These are phyloP conservation scores for Alternaria sp. DNA, from an alignment of 2,329 filamentous ascomycete genomes.

Conservation along the genomic window DNA sequence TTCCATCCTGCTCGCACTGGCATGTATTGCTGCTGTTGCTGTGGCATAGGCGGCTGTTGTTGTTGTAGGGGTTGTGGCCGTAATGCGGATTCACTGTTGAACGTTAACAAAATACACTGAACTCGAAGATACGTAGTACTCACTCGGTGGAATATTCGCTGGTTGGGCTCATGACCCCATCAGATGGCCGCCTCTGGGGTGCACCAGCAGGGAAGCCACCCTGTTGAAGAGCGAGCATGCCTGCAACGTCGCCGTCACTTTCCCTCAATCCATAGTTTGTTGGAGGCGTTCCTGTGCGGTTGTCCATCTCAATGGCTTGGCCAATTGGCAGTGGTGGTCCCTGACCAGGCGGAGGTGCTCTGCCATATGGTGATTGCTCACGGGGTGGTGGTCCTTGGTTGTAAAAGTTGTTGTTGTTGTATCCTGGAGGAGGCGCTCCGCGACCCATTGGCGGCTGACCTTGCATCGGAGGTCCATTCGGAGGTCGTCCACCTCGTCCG, in stretches of 20 bases:
- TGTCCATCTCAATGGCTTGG: constrained; percentile 83
- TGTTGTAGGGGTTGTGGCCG: constrained; percentile 31
- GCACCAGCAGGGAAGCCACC: constrained; percentile 41
- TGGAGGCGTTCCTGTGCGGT: constrained; percentile 53
- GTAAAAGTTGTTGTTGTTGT: constrained; percentile 48
- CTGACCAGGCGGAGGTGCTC: constrained; percentile 64
- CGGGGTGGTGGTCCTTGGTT: constrained; percentile 51
- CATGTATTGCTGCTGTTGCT: constrained; percentile 48
- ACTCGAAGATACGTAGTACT: constrained; percentile 48
- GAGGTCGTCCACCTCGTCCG: constrained; percentile 46
- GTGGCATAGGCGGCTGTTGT: constrained; percentile 24
- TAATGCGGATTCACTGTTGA: constrained; percentile 20
- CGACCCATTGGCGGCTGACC: constrained; percentile 51
- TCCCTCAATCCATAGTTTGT: constrained; percentile 60
- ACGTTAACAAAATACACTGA: constrained; percentile 11
- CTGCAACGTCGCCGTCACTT: constrained; percentile 75
- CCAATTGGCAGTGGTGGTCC: constrained; percentile 56
- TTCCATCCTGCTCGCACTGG: constrained; percentile 60
- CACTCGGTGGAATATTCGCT: constrained; percentile 81
- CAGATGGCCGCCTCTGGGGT: constrained; percentile 37
- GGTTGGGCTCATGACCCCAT: constrained; percentile 60
- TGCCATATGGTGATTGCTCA: constrained; percentile 53
- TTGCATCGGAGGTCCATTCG: constrained; percentile 44
- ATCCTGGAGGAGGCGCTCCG: constrained; percentile 55
- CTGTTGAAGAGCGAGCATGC: constrained; percentile 77